Evolutionary conservation across 176 grass and related monocot species (phyloP), one percentile per base, ranked within the genome.

Genomic region (Oryza meridionalis): DNA sequence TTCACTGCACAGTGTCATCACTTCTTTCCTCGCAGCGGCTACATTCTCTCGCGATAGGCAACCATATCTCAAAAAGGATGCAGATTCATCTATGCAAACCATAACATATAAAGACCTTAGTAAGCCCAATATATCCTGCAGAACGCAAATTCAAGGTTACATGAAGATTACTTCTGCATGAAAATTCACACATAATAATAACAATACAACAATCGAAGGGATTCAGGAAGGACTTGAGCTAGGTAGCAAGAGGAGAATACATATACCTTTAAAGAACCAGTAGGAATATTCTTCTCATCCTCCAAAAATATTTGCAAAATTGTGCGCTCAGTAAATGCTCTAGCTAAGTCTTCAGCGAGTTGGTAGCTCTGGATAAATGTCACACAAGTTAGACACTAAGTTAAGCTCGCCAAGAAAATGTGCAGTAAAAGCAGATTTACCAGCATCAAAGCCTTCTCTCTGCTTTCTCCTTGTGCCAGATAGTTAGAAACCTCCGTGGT

Each of bases 331-430:
- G 91, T 94, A 89, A 98, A 98, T 24, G 93, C 96, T 88, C 68
- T 90, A 78, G 96, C 96, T 49, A 98, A 90, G 25, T 98, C 96
- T 83, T 95, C 91, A 3, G 85, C 93, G 65, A 98, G 81, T 88
- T 98, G 96, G 70, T 98, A 94, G 77, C 96, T 93, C 96, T 98
- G 83, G 11, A 75, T 31, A 47, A 78, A 82, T 70, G 10, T 4
- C 53, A 69, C 46, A 79, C 55, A 63, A 43, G 63, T 86, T 51
- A 86, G 53, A 70, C 38, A 79, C 40, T 33, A 21, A 62, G 16
- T 51, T 76, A n/a, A 73, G 27, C 79, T 72, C 22, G 76, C 24
- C 24, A 76, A 7, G 65, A 79, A 70, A 17, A 70, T 38, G 6
- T 22, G 32, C 17, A 63, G 40, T 75, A 13, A 26, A 72, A 87